These are phyloP conservation scores for Clavaria fumosa DNA, from an alignment of 768 basidiomycete genomes.

Conservation along the genomic window DNA sequence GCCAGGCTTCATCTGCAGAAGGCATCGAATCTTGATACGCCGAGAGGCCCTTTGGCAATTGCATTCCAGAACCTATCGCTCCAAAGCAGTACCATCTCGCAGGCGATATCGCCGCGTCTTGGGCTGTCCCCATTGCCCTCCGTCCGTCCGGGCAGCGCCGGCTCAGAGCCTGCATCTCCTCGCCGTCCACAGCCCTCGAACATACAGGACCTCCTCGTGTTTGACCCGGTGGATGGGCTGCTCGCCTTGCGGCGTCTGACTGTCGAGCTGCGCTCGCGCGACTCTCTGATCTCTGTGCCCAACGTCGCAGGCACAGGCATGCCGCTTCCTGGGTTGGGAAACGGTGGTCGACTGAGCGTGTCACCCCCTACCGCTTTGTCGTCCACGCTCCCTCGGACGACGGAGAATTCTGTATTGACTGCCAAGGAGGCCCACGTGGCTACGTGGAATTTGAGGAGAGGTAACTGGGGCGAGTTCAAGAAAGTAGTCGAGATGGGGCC, in stretches of 20 bases:
- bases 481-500: slow-evolving; percentile 13
- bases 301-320: slow-evolving; percentile 35
- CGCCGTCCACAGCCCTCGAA: slow-evolving; percentile 26
- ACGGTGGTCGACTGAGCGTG: slow-evolving; percentile 23
- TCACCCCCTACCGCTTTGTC: slow-evolving; percentile 20
- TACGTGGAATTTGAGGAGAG: slow-evolving; percentile 47
- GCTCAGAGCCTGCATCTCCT: slow-evolving; percentile 17
- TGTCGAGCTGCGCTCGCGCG: slow-evolving; percentile 24
- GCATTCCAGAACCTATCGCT: slow-evolving; percentile 31
- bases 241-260: slow-evolving; percentile 41
- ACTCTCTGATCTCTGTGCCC: slow-evolving; percentile 17
- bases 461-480: slow-evolving; percentile 40
- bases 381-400: slow-evolving; percentile 3
- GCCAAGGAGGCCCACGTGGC: slow-evolving; percentile 32
- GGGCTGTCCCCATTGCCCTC: slow-evolving; percentile 5
- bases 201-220: slow-evolving; percentile 52
- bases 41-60: slow-evolving; percentile 33
- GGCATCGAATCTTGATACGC: slow-evolving; percentile 15
- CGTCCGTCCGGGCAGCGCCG: slow-evolving; percentile 11
- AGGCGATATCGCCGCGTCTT: background rate
- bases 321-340: slow-evolving; percentile 41
- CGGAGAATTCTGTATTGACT: slow-evolving; percentile 21
- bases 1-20: slow-evolving; percentile 32
- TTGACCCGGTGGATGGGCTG: slow-evolving; percentile 42
- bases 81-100: slow-evolving; percentile 26